Conservation (phyloP, 2,329 filamentous ascomycete genomes). For the Scedosporium dehoogii region DNA sequence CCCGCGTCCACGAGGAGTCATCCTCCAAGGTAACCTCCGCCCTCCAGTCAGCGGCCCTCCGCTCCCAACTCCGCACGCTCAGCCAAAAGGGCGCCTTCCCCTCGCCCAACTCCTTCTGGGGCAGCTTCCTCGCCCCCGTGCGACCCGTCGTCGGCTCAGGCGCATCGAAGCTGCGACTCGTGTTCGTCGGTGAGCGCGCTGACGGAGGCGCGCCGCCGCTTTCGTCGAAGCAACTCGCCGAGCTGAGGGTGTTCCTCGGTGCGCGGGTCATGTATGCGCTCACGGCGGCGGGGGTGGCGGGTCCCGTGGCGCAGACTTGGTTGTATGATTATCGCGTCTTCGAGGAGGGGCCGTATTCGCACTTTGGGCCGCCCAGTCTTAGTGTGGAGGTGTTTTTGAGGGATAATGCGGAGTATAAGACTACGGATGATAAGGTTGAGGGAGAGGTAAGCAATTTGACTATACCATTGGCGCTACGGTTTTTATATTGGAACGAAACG, state of each 20-base stretch:
- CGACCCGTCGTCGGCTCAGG: constrained; percentile 49
- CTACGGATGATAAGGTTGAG: constrained; percentile 49
- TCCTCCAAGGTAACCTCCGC: constrained; percentile 49
- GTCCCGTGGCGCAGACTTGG: constrained; percentile 77
- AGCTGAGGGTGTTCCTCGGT: constrained; percentile 71
- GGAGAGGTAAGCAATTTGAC: constrained; percentile 53
- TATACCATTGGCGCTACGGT: not conserved
- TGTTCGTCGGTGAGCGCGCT: constrained; percentile 68
- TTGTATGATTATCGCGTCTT: constrained; percentile 72
- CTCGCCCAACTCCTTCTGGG: constrained; percentile 37
- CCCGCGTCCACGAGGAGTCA: constrained; percentile 55
- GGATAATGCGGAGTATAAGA: constrained; percentile 50
- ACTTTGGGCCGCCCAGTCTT: constrained; percentile 77
- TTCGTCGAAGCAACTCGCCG: constrained; percentile 60
- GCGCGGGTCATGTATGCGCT: constrained; percentile 79
- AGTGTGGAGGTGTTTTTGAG: constrained; percentile 68
- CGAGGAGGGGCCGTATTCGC: constrained; percentile 33
- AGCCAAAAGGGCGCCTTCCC: constrained; percentile 62
- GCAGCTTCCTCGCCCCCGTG: constrained; percentile 37
- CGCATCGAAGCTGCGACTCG: constrained; percentile 66
- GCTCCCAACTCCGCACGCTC: constrained; percentile 63
- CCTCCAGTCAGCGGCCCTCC: constrained; percentile 56
- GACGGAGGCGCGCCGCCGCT: constrained; percentile 58
- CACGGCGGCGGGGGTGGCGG: constrained; percentile 72
- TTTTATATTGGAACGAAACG: not conserved